A percentile compares a stretch with the other conserved stretches of the same genome.
Evolutionary conservation across 371 early-diverging fungal genomes (phyloP).

Genomic region (Fennellomyces sp.): DNA sequence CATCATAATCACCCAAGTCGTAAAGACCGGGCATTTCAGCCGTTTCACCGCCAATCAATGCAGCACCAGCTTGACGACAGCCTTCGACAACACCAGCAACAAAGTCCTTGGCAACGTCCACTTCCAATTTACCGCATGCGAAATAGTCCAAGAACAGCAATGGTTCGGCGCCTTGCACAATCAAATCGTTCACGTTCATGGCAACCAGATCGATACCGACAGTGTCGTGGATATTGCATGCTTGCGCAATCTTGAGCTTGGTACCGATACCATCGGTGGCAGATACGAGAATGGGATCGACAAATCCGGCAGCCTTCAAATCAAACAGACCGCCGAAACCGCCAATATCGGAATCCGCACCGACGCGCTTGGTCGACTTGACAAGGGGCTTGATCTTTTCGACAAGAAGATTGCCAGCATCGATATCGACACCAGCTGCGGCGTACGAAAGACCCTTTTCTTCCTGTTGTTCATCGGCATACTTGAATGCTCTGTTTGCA

Average conservation of each 20-base stretch:
- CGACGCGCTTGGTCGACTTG: conserved; percentile 87
- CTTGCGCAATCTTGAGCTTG: conserved; percentile 95
- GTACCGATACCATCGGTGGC: conserved; percentile 99
- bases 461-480: conserved; percentile 48
- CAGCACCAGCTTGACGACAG: conserved; percentile 90
- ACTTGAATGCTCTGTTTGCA: conserved; percentile 60
- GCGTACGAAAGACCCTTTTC: conserved; percentile 78
- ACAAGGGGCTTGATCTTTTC: conserved; percentile 94
- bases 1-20: conserved; percentile 85
- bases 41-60: conserved; percentile 98
- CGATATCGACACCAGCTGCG: conserved; percentile 95
- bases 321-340: conserved; percentile 99
- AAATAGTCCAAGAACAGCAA: conserved; percentile 97
- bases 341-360: conserved; percentile 95
- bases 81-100: conserved; percentile 95
- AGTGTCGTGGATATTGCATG: conserved; percentile 82
- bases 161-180: conserved; percentile 99
- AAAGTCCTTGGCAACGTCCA: conserved; percentile 89
- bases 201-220: conserved; percentile 97
- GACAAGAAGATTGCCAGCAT: conserved; percentile 93
- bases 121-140: conserved; percentile 93
- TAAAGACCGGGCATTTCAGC: conserved; percentile 99
- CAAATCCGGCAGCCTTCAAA: conserved; percentile 88
- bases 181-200: conserved; percentile 98
- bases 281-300: conserved; percentile 91